A percentile compares a stretch with the other conserved stretches of the same genome.
Evolutionary conservation across 305 asterid species (phyloP).

Genomic region (Stenogyne calaminthoides): DNA sequence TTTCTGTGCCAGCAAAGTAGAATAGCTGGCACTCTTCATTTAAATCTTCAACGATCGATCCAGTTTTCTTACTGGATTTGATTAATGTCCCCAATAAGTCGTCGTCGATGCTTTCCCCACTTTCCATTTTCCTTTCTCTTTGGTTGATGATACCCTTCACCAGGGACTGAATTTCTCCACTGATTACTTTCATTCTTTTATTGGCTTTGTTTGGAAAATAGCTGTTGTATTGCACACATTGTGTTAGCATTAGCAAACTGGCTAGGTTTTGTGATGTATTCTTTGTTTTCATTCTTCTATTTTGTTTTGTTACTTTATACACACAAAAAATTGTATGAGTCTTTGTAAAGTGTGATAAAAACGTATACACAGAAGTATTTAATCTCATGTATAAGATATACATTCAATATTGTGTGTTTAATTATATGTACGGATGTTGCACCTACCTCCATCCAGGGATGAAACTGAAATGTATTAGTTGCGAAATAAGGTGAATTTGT

Average conservation of each 20-base stretch:
- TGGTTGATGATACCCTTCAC: slow-evolving; percentile 37
- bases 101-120: slow-evolving; percentile 34
- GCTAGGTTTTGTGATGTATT: too few relatives aligned
- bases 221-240: slow-evolving; percentile 12
- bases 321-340: too few relatives aligned
- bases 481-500: slow-evolving; percentile 22
- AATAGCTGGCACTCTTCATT: slow-evolving; percentile 44
- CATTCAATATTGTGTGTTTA: too few relatives aligned
- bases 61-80: slow-evolving; percentile 29
- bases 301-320: too few relatives aligned
- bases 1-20: slow-evolving; percentile 48
- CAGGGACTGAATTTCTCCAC: slow-evolving; percentile 33
- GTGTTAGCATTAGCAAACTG: background rate
- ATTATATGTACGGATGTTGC: background rate
- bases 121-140: slow-evolving; percentile 31
- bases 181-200: slow-evolving; percentile 37
- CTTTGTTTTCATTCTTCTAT: too few relatives aligned
- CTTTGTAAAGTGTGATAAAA: too few relatives aligned
- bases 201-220: slow-evolving; percentile 49
- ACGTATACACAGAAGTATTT: too few relatives aligned
- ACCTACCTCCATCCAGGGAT: slow-evolving; percentile 42
- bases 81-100: slow-evolving; percentile 53
- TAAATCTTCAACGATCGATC: slow-evolving; percentile 36
- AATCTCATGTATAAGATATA: too few relatives aligned
- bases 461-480: background rate